Evolutionary conservation across 2,329 filamentous ascomycete species (phyloP), one percentile per base, ranked within the genome.

Genomic region (Zopfia rhizophila): DNA sequence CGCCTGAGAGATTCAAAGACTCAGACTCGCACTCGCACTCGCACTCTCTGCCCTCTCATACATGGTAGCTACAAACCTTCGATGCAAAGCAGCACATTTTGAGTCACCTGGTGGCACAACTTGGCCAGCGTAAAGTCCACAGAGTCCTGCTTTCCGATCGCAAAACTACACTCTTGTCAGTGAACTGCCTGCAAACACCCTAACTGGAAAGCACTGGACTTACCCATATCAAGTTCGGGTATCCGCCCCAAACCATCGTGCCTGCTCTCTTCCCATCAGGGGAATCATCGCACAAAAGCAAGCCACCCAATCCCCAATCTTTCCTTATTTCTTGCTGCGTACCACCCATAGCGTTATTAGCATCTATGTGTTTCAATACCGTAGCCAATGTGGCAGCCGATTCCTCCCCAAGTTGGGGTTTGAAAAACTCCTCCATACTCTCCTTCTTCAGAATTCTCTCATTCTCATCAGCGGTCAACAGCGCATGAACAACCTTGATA

Each of bases 181-280:
- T n/a, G n/a, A n/a, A n/a, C n/a, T n/a, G n/a, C n/a, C 47, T 21
- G 51, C 19, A 19, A 10, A 11, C 28, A 27, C 8, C 24, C 24
- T 8, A n/a, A 27, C n/a, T 27, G n/a, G 24, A 8, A 27, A 18
- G 21, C 5, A 10, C 30, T 8, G 22, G n/a, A 45, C 61, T 42
- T 57, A 65, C 62, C 68, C 68, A 70, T 3, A 50, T 55, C 38
- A 70, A 39, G 39, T 70, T 70, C 12, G 68, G 68, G 10, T 60
- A 39, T 2, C 67, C 68, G 25, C 61, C 61, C 67, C 66, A 70
- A 7, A 63, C 23, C 68, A 70, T 60, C 0, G 68, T 66, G 2
- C 65, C 58, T 4, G 48, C 48, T 17, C 47, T 56, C 48, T 52
- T 66, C 18, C 65, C 65, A 22, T 58, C 60, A 0, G 53, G 46